Evolutionary conservation across 768 basidiomycete genomes (phyloP).

Genomic region (Hemileccinum rubropunctum): DNA sequence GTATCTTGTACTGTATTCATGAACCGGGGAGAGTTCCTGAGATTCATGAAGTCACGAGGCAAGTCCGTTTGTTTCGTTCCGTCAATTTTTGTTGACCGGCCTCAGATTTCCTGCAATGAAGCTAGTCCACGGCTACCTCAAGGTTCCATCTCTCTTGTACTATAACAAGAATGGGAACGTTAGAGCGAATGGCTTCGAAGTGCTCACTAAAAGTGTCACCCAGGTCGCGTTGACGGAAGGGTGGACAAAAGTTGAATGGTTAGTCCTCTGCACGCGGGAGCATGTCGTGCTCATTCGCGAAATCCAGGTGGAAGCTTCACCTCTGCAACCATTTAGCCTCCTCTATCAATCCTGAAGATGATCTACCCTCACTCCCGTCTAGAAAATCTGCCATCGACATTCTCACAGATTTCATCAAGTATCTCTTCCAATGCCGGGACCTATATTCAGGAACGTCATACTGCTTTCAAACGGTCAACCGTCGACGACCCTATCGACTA

Average conservation of each 20-base stretch:
- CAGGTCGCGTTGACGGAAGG: constrained; percentile 34
- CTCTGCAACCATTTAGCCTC: constrained; percentile 12
- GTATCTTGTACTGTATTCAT: constrained; percentile 36
- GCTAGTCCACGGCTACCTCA: constrained; percentile 37
- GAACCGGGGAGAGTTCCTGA: constrained; percentile 8
- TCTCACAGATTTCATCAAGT: constrained; percentile 20
- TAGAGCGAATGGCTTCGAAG: constrained; percentile 41
- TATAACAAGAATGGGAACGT: constrained; percentile 38
- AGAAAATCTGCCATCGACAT: constrained; percentile 11
- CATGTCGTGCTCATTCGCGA: not conserved
- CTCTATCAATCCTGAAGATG: constrained; percentile 18
- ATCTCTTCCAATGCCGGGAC: constrained; percentile 13
- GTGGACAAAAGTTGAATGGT: constrained; percentile 20
- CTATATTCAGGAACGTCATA: constrained; percentile 17
- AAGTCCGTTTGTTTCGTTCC: too few relatives aligned
- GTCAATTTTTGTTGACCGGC: constrained; percentile 3
- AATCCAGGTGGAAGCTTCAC: constrained; percentile 26
- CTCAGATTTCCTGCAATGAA: constrained; percentile 40
- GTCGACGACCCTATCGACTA: constrained; percentile 15
- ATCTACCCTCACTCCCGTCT: constrained; percentile 31
- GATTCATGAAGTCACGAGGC: constrained; percentile 9
- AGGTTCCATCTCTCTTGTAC: constrained; percentile 44
- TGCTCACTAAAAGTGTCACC: constrained; percentile 27
- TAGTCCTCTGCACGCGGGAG: not conserved
- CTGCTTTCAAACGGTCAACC: constrained; percentile 9